Base-by-base conservation (phyloP, 1,284 basidiomycete genomes). In the Ceraceosorus guamensis region DNA sequence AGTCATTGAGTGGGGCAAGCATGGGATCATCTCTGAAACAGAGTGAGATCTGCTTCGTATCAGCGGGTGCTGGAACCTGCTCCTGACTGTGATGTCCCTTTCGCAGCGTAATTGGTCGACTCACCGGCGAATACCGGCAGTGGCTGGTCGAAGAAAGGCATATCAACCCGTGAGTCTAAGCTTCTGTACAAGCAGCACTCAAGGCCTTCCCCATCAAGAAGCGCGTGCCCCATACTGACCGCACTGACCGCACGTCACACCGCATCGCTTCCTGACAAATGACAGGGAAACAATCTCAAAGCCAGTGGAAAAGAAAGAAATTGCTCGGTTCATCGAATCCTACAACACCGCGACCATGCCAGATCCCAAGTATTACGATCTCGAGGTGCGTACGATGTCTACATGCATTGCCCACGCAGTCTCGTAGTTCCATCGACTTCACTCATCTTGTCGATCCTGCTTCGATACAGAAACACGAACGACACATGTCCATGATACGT, bases 291-390 rank as follows among this genome's bases (percentile, higher is more conserved):
- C 57, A 16, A 41, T 62, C 44, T 52, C 39, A n/a, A 54, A 55
- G 30, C 10, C 48, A 13, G 31, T 45, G 4, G 57, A 60, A 34
- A 39, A 39, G 10, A 60, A 60, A 33, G 53, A 60, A 37, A 52
- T 56, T 18, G 5, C 50, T 6, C 39, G 16, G 10, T 62, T 62
- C 41, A 47, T 62, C 43, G 60, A 62, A 43, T 57, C 60, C 52
- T 62, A 37, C 49, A 62, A 62, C 46, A 62, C 60, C 6, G 60
- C 60, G 18, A 62, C 60, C 5, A 43, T 62, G 6, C 47, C 60
- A 4, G 31, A 18, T n/a, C 53, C 56, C 13, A 62, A 62, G 43
- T 62, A 60, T 32, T 62, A 62, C 53, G 50, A 62, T 44, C 50
- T 62, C 7, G 60, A 61, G 14, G 39, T 34, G 33, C n/a, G n/a